These are phyloP conservation scores for Xylariaceae sp. DNA, from an alignment of 2,329 filamentous ascomycete genomes.

Conservation along the genomic window DNA sequence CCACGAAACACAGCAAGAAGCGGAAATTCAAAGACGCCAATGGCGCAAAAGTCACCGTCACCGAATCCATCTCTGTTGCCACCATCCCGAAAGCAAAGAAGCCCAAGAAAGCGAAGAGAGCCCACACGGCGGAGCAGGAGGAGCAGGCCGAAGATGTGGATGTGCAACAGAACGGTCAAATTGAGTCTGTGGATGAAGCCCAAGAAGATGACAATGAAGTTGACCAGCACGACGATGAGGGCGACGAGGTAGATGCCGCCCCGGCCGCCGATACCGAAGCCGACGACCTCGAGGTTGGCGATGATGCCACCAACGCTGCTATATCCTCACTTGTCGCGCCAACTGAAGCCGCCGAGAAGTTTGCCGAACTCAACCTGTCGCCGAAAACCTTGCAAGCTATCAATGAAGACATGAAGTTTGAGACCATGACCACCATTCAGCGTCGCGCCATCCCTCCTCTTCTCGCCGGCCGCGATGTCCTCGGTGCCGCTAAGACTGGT, in stretches of 20 bases:
- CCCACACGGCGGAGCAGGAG: constrained; percentile 22
- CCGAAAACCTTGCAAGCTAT: constrained; percentile 88
- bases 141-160: constrained; percentile 19
- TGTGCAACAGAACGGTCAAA: constrained; percentile 1
- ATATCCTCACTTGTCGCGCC: constrained; percentile 52
- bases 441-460: constrained; percentile 80
- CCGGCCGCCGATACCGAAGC: constrained; percentile 28
- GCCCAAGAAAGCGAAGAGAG: constrained; percentile 40
- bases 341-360: constrained; percentile 62
- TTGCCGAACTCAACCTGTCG: constrained; percentile 78
- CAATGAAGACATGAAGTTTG: constrained; percentile 79
- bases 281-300: constrained; percentile 21
- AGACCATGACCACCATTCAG: constrained; percentile 95
- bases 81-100: constrained; percentile 39
- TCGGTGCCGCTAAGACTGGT: constrained; percentile 89
- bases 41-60: constrained; percentile 25
- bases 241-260: constrained; percentile 18
- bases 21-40: constrained; percentile 36
- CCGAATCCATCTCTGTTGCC: constrained; percentile 25
- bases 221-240: constrained; percentile 19
- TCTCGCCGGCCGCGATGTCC: constrained; percentile 83
- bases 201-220: constrained; percentile 17
- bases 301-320: constrained; percentile 38
- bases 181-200: constrained; percentile 1
- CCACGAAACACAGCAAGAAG: constrained; percentile 38